These are phyloP conservation scores for Nicotiana undulata DNA, from an alignment of 257 asterid genomes.

Conservation along the genomic window DNA sequence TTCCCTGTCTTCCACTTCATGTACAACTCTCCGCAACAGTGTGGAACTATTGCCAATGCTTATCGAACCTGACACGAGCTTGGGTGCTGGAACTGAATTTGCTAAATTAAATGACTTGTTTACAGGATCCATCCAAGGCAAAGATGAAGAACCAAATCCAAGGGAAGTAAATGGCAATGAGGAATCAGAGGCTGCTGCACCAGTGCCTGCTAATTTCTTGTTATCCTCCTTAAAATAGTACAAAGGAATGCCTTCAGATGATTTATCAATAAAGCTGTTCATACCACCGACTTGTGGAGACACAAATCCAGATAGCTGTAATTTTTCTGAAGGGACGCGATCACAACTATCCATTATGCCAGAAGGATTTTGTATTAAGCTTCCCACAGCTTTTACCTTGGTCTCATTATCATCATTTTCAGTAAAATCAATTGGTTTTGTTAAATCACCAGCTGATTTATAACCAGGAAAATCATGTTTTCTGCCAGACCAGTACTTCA, in stretches of 20 bases:
- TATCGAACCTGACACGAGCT: constrained; percentile 72
- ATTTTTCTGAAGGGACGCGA: constrained; percentile 64
- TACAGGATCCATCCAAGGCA: constrained; percentile 89
- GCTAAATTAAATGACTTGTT: constrained; percentile 77
- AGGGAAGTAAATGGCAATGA: constrained; percentile 52
- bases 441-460: constrained; percentile 27
- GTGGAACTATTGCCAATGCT: constrained; percentile 70
- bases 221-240: constrained; percentile 83
- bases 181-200: constrained; percentile 54
- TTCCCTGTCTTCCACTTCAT: constrained; percentile 90
- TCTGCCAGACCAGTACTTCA: constrained; percentile 58
- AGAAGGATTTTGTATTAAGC: constrained; percentile 37
- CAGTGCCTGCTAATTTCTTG: constrained; percentile 37
- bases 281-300: constrained; percentile 90
- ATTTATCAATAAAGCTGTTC: constrained; percentile 85
- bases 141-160: constrained; percentile 80
- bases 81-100: constrained; percentile 71
- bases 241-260: constrained; percentile 88
- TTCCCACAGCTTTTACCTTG: constrained; percentile 50
- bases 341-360: constrained; percentile 46
- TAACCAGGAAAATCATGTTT: constrained; percentile 36
- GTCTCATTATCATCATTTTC: constrained; percentile 40
- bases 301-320: constrained; percentile 86
- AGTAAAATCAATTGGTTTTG: constrained; percentile 27
- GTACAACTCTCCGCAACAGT: constrained; percentile 87